phyloP scores from a whole-genome alignment of 176 grass and related monocot genomes.

The Aechmea fasciata region DNA sequence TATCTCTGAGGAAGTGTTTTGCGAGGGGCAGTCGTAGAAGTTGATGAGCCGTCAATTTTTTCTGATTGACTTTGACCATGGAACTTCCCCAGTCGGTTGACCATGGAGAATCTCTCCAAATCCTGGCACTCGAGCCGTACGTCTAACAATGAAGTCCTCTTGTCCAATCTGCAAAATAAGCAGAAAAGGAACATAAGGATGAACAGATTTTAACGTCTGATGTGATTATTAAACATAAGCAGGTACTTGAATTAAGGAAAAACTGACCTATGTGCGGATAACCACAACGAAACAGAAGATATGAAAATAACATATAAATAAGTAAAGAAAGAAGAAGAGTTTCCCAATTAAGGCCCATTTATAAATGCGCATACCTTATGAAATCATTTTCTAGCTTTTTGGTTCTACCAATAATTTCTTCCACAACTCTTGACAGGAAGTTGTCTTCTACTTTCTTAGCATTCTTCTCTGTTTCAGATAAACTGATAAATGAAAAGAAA shows the following conservation, averaged over 20 bases:
- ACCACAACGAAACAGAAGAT: background rate
- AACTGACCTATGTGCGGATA: no score
- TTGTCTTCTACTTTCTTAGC: conserved; percentile 6
- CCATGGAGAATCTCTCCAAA: conserved; percentile 34
- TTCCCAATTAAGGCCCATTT: background rate
- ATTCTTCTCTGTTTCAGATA: background rate
- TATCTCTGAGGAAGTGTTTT: conserved; percentile 19
- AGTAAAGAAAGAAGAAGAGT: background rate
- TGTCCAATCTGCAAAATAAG: conserved; percentile 23
- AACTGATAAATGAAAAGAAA: conserved; percentile 12
- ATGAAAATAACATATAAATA: background rate
- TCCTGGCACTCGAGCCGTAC: conserved; percentile 30
- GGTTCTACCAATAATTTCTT: conserved; percentile 21
- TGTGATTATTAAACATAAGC: no score
- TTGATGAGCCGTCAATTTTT: conserved; percentile 8
- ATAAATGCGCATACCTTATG: conserved; percentile 21
- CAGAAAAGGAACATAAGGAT: background rate
- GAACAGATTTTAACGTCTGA: no score
- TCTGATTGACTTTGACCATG: conserved; percentile 20
- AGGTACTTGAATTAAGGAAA: no score
- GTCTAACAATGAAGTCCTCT: conserved; percentile 23
- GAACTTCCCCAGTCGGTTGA: conserved; percentile 36
- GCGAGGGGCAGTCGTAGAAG: conserved; percentile 7
- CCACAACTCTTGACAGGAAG: conserved; percentile 12
- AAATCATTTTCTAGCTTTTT: conserved; percentile 27